Evolutionary conservation across 148 eudicot species (phyloP).

Genomic region (Chenopodium suecicum): DNA sequence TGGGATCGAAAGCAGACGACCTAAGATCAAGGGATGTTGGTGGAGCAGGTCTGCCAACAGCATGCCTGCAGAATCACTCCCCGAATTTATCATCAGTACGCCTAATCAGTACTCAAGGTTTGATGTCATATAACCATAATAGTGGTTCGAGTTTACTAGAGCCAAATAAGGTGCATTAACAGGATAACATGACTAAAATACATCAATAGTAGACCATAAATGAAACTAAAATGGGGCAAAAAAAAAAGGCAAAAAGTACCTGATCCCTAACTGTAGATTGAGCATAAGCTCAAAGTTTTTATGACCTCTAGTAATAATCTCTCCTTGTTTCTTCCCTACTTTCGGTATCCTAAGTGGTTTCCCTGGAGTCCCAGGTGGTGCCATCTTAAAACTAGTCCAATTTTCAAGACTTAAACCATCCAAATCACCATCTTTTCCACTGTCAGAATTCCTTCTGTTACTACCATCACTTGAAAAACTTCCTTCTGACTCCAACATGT

Average conservation of each 20-base stretch:
- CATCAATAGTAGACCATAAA: too few species aligned
- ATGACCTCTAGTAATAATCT: slow-evolving; percentile 73
- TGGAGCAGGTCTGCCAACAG: slow-evolving; percentile 95
- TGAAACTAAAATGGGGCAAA: too few species aligned
- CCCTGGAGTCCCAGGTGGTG: slow-evolving; percentile 34
- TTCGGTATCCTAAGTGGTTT: slow-evolving; percentile 63
- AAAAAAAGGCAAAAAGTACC: slow-evolving; percentile 46
- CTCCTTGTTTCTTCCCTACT: slow-evolving; percentile 74
- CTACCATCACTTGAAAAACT: slow-evolving; percentile 23
- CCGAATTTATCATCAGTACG: neutral
- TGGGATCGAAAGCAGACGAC: slow-evolving; percentile 88
- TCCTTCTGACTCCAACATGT: slow-evolving; percentile 48
- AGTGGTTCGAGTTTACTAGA: too few species aligned
- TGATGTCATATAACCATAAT: too few species aligned
- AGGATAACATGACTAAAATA: neutral
- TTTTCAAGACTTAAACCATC: slow-evolving; percentile 37
- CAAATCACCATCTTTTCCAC: slow-evolving; percentile 37
- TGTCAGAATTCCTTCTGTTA: slow-evolving; percentile 29
- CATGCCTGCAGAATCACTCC: slow-evolving; percentile 54
- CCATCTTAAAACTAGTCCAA: slow-evolving; percentile 12
- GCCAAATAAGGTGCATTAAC: neutral
- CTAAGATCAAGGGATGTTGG: slow-evolving; percentile 68
- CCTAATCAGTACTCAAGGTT: neutral
- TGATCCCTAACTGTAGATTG: slow-evolving; percentile 83
- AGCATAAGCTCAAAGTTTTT: slow-evolving; percentile 93